Percentiles rank a stretch among this genome's conserved stretches.
Evolutionary conservation across 208 protist species (phyloP).

Genomic region (Kentomonas sorsogonicus): DNA sequence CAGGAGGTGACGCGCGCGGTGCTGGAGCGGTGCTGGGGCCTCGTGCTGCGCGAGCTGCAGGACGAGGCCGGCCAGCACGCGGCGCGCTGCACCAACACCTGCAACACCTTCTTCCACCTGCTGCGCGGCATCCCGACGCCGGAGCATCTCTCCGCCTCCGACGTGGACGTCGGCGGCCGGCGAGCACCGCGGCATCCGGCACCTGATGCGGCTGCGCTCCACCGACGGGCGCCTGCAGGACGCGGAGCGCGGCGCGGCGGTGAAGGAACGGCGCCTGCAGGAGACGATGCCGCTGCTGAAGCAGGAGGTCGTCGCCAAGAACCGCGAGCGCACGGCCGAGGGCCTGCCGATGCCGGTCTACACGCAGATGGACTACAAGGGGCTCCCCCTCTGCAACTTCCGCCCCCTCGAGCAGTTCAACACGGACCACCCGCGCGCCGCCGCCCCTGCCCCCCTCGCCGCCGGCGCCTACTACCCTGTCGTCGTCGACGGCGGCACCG

Average conservation of each 20-base stretch:
- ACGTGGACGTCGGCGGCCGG: conserved; percentile 33
- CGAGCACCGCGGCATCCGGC: conserved; percentile 66
- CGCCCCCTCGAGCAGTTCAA: conserved; percentile 53
- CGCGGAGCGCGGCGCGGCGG: conserved; percentile 20
- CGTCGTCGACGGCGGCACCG: neutral
- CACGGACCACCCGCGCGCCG: conserved; percentile 34
- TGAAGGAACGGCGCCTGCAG: conserved; percentile 45
- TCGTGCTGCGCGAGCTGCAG: conserved; percentile 64
- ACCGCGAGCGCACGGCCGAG: conserved; percentile 9
- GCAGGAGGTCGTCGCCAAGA: conserved; percentile 11
- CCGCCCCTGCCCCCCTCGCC: conserved; percentile 15
- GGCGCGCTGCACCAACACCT: conserved; percentile 46
- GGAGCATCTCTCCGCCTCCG: conserved; percentile 46
- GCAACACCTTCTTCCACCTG: conserved; percentile 60
- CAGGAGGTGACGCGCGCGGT: conserved; percentile 23
- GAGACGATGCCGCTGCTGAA: conserved; percentile 44
- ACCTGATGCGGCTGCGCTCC: conserved; percentile 58
- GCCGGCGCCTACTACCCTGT: conserved; percentile 34
- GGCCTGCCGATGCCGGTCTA: conserved; percentile 22
- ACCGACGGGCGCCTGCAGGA: conserved; percentile 32
- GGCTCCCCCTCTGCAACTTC: conserved; percentile 47
- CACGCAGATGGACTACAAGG: conserved; percentile 48
- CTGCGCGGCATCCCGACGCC: conserved; percentile 57
- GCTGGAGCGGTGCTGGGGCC: conserved; percentile 50
- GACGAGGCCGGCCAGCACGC: conserved; percentile 66